Conservation (phyloP, 2,329 filamentous ascomycete species). For the Microcyclospora tardicrescens region DNA sequence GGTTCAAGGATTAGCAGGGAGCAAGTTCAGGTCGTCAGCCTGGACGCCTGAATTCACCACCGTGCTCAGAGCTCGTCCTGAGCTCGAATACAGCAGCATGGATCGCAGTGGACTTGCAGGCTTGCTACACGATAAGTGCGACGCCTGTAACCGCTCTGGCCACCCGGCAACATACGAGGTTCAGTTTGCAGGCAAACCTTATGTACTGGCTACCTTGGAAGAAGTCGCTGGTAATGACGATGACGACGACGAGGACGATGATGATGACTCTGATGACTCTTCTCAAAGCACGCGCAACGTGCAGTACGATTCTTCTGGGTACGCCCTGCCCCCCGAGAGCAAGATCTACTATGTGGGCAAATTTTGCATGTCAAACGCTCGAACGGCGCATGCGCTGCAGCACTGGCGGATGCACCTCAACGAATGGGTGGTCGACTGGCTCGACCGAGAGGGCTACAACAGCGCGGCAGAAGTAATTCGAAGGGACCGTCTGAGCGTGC, state of each 20-base stretch:
- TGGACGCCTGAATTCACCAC: conserved; percentile 58
- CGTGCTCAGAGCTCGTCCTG: conserved; percentile 52
- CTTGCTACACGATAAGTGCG: conserved; percentile 39
- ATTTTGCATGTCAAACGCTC: conserved; percentile 50
- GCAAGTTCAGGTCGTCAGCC: conserved; percentile 57
- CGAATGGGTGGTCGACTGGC: conserved; percentile 52
- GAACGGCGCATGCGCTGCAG: conserved; percentile 55
- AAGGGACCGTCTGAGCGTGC: conserved; percentile 48
- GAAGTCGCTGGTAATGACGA: conserved; percentile 39
- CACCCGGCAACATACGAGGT: conserved; percentile 57
- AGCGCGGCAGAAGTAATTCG: conserved; percentile 44
- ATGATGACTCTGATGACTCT: conserved; percentile 12
- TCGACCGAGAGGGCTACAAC: conserved; percentile 47
- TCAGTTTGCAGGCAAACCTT: conserved; percentile 51
- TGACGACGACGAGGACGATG: conserved; percentile 26
- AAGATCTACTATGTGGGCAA: conserved; percentile 42
- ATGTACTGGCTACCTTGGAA: conserved; percentile 52
- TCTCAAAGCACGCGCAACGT: neutral
- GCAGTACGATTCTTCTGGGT: conserved; percentile 36
- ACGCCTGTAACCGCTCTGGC: conserved; percentile 54
- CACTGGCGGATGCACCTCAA: conserved; percentile 70
- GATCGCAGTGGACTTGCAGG: conserved; percentile 25
- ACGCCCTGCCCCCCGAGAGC: conserved; percentile 31
- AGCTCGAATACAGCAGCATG: conserved; percentile 33
- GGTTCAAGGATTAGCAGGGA: conserved; percentile 52